These are phyloP conservation scores for Thielaviopsis punctulata DNA, from an alignment of 2,329 filamentous ascomycete species.

Conservation along the genomic window DNA sequence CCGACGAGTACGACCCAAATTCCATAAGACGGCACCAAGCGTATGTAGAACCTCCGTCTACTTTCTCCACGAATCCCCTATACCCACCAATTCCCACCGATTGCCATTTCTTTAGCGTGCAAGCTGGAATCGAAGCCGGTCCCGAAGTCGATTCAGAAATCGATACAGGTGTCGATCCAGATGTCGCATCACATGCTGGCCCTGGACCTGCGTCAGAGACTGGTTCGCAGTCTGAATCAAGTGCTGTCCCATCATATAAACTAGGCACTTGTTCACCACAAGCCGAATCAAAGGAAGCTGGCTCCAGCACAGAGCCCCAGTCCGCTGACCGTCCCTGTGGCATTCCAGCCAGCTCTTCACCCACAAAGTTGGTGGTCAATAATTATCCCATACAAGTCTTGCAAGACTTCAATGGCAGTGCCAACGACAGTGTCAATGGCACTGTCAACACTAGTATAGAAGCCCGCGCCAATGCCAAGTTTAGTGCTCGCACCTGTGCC, in stretches of 20 bases:
- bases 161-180: background rate
- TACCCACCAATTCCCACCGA: too few relatives aligned
- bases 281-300: background rate
- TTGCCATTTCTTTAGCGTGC: too few relatives aligned
- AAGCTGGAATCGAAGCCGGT: too few relatives aligned
- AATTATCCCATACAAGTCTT: background rate
- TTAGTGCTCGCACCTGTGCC: background rate
- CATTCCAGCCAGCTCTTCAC: background rate
- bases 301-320: background rate
- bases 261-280: too few relatives aligned
- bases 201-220: background rate
- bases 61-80: background rate
- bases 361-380: background rate
- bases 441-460: background rate
- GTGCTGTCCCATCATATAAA: too few relatives aligned
- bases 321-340: background rate
- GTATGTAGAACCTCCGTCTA: constrained; percentile 32
- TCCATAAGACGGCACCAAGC: constrained; percentile 26
- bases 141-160: too few relatives aligned
- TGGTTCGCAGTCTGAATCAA: background rate
- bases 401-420: background rate
- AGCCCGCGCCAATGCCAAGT: background rate
- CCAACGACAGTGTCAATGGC: background rate
- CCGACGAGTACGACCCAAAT: constrained; percentile 29
- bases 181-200: background rate